These are phyloP conservation scores for Aureobasidium sp. DNA, from an alignment of 2,329 filamentous ascomycete species.

Conservation along the genomic window DNA sequence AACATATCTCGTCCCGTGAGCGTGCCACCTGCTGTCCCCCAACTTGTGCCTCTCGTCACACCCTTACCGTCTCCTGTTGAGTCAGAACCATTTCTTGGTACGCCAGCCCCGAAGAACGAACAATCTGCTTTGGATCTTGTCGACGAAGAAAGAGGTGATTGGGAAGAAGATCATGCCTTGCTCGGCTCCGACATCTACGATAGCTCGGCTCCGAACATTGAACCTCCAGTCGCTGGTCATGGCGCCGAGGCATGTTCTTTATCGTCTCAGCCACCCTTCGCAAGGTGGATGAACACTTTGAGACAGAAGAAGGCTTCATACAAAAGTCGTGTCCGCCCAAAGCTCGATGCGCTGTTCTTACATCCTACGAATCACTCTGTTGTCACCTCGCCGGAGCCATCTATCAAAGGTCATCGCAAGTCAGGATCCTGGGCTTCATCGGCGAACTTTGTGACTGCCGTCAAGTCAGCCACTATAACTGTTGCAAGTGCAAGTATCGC, in stretches of 20 bases:
- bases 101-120: neutral
- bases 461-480: conserved; percentile 76
- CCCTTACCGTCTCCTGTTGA: neutral
- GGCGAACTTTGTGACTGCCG: conserved; percentile 68
- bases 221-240: neutral
- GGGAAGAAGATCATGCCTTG: conserved; percentile 10
- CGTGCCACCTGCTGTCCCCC: conserved; percentile 2
- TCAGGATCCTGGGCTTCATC: conserved; percentile 63
- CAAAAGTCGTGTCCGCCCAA: conserved; percentile 29
- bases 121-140: conserved; percentile 1
- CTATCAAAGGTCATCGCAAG: conserved; percentile 29
- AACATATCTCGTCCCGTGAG: conserved; percentile 1
- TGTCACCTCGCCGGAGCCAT: neutral
- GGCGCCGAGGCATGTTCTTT: neutral
- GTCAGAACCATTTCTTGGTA: neutral
- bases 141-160: conserved; percentile 10
- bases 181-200: conserved; percentile 1
- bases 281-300: conserved; percentile 66
- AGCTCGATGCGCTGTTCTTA: conserved; percentile 22
- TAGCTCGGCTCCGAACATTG: neutral
- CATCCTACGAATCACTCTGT: conserved; percentile 11
- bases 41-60: neutral
- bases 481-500: conserved; percentile 64
- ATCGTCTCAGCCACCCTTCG: conserved; percentile 46
- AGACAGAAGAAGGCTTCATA: conserved; percentile 47